A percentile compares a stretch with the other conserved stretches of the same genome.
Evolutionary conservation across 1,284 basidiomycete species (phyloP).

Genomic region (Sanghuangporus weigelae): DNA sequence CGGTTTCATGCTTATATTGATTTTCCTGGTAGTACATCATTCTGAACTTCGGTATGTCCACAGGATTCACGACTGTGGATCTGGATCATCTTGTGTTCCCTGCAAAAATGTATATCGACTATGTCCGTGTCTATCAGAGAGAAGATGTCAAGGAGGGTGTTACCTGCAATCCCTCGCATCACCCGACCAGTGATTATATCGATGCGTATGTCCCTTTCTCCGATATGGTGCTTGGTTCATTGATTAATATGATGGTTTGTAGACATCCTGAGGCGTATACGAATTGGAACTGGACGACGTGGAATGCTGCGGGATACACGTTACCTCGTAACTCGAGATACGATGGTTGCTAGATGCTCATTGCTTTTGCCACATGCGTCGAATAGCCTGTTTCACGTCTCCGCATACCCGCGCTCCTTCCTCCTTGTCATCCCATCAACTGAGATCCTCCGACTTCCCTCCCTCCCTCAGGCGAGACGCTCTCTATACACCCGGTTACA

Average conservation of each 20-base stretch:
- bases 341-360: slow-evolving; percentile 23
- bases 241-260: neutral
- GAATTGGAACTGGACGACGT: slow-evolving; percentile 28
- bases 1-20: slow-evolving; percentile 6
- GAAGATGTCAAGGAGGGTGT: slow-evolving; percentile 49
- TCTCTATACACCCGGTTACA: too few relatives aligned
- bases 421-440: too few relatives aligned
- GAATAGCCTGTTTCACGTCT: neutral
- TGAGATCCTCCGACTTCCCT: too few relatives aligned
- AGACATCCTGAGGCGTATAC: slow-evolving; percentile 25
- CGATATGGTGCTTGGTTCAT: neutral
- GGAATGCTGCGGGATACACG: slow-evolving; percentile 25
- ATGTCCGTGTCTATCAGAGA: slow-evolving; percentile 74
- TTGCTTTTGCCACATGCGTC: neutral
- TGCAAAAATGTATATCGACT: slow-evolving; percentile 66
- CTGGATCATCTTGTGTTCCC: slow-evolving; percentile 66
- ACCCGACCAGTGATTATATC: slow-evolving; percentile 51
- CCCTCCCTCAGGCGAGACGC: too few relatives aligned
- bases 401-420: neutral
- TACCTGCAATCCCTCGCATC: slow-evolving; percentile 56
- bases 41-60: slow-evolving; percentile 69
- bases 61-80: slow-evolving; percentile 64
- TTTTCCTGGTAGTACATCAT: slow-evolving; percentile 53
- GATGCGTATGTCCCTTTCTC: slow-evolving; percentile 26
- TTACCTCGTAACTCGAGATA: slow-evolving; percentile 28